Base-by-base conservation (phyloP, 2,329 filamentous ascomycete genomes). In the Hymenoscyphus repandus region DNA sequence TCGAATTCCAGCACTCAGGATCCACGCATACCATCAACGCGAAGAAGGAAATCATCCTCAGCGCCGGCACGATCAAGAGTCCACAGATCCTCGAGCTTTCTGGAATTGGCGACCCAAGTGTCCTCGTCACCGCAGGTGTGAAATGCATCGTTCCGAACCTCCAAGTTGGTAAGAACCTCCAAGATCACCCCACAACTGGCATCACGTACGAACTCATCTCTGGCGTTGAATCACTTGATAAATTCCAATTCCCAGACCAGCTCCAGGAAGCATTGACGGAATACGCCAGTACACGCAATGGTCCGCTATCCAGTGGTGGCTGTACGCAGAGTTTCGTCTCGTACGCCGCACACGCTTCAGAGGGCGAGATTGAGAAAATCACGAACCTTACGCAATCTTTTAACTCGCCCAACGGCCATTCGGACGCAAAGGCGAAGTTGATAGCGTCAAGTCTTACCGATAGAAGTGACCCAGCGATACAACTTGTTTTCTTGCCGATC, bases 1-100 rank as follows among this genome's bases (percentile, higher is more conserved):
- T 62, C 6, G 54, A 55, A 32, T 53, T 62, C 37, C 18, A 48
- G 9, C 47, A 51, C 33, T 38, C 39, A 7, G 50, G 39, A 1
- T 47, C 51, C 13, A 13, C 30, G 3, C 32, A 59, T 40, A 57
- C 27, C 5, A 49, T 65, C 13, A 51, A 48, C 4, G 58, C 54
- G 2, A 56, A 45, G 30, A 59, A 61, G 40, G 63, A 63, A 45
- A 55, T 64, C 17, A 59, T 66, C 30, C 39, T 66, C 2, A 55
- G 57, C 11, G 58, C 60, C n/a, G 64, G 64, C 3, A 55, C 49
- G 11, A 30, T 64, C 22, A 52, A 57, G 22, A 57, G 57, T 4
- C 66, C 66, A 6, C 63, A 67, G 48, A 44, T 68, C 15, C 59
- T 68, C n/a, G 64, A 68, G 52, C 50, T 66, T 12, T 66, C 64